Evolutionary conservation across 495 filamentous ascomycete genomes (phyloP).

Genomic region (Aspergillus olivimuriae): DNA sequence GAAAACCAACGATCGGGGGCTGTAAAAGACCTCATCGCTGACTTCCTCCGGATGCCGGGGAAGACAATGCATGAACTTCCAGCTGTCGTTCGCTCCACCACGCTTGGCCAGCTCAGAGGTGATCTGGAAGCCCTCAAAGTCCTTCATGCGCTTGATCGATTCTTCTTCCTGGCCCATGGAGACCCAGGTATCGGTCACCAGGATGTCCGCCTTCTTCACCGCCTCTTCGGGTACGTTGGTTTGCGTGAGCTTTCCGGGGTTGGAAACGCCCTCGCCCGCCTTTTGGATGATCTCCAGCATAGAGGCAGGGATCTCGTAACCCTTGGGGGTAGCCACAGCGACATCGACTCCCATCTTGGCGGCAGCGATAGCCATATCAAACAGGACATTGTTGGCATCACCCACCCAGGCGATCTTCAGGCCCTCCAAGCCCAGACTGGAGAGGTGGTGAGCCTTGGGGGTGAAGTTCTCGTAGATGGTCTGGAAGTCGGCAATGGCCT

Average conservation of each 20-base stretch:
- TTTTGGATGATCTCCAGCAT: constrained; percentile 66
- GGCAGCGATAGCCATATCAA: constrained; percentile 80
- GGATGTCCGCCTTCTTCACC: constrained; percentile 77
- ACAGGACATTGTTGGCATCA: constrained; percentile 95
- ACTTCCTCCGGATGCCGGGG: constrained; percentile 95
- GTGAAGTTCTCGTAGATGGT: constrained; percentile 77
- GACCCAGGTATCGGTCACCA: constrained; percentile 96
- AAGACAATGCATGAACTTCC: constrained; percentile 99
- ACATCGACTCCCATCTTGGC: constrained; percentile 82
- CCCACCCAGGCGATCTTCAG: constrained; percentile 93
- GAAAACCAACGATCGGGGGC: constrained; percentile 75
- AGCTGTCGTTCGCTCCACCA: constrained; percentile 79
- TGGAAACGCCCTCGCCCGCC: constrained; percentile 47
- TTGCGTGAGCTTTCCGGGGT: constrained; percentile 62
- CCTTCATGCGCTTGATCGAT: constrained; percentile 63
- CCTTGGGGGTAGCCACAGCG: constrained; percentile 75
- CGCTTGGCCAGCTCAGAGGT: constrained; percentile 72
- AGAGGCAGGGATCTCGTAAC: constrained; percentile 65
- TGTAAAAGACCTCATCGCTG: constrained; percentile 89
- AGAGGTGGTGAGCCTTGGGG: constrained; percentile 31
- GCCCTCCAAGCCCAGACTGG: constrained; percentile 65
- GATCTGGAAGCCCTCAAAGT: constrained; percentile 86
- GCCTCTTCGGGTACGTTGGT: constrained; percentile 81
- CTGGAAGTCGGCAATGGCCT: constrained; percentile 86
- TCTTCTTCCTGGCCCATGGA: constrained; percentile 96